Evolutionary conservation across 768 basidiomycete species (phyloP), one percentile per base, ranked within the genome.

Genomic region (Amanita polypyramis): DNA sequence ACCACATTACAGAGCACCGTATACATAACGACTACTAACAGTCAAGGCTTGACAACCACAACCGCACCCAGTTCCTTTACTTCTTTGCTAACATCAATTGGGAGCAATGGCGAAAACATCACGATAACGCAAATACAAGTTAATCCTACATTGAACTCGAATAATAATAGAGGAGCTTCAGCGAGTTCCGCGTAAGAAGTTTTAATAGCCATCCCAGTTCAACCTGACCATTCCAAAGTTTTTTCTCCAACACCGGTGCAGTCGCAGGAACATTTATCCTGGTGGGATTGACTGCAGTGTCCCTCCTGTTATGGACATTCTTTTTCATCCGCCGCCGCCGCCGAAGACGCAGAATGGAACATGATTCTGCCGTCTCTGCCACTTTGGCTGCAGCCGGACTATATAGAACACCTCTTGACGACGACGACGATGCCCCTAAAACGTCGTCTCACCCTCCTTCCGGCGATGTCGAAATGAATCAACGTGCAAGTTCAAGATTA

Each of bases 201-300:
- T 51, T 27, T 27, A 12, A 6, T 37, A n/a, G 20, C 32, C 20
- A 14, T 12, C 17, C 7, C 3, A n/a, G 17, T 29, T 15, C 20
- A 29, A 40, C 25, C 41, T 36, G 47, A 25, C 19, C 43, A 36
- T 43, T 12, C 29, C 11, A n/a, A 49, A 89, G 86, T 48, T 98
- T 96, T 68, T 94, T 95, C 65, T 62, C 63, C 43, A 88, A 95
- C 60, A 86, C 83, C 19, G 91, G 91, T 15, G 94, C 92, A 9
- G 92, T 97, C 2, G 85, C 85, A 1, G 95, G 88, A 38, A 87
- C 92, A 6, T 98, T 96, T 57, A 78, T 90, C 33, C 80, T 92
- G 12, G 87, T 94, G 14, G 94, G 92, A 23, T 72, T 98, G 15
- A 82, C 88, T 3, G 80, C 67, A 23, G 80, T 76, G 17, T 79